These are phyloP conservation scores for Paspalum vaginatum DNA, from an alignment of 176 grass and related monocot genomes.

Conservation along the genomic window DNA sequence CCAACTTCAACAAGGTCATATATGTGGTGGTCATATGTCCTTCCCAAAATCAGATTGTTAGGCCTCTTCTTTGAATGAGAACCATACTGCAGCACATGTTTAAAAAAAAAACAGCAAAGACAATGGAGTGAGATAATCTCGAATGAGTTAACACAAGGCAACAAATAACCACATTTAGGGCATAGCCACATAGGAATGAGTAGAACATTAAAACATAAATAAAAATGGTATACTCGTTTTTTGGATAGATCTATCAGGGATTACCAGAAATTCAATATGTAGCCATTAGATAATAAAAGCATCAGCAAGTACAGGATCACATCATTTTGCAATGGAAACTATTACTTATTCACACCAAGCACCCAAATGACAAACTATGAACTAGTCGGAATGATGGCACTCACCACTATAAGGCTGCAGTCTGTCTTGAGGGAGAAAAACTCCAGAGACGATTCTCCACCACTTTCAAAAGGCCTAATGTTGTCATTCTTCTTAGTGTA, in stretches of 20 bases:
- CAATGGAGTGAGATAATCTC: conserved; percentile 3
- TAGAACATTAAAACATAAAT: background rate
- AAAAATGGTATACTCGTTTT: background rate
- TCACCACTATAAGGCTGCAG: conserved; percentile 92
- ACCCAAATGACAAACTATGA: background rate
- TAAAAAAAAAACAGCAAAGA: conserved; percentile 4
- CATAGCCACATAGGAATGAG: background rate
- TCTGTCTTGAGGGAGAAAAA: conserved; percentile 96
- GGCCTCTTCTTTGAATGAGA: conserved; percentile 98
- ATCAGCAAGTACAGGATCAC: no score
- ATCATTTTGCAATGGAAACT: background rate
- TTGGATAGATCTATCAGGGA: background rate
- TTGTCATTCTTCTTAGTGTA: conserved; percentile 89
- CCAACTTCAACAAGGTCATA: conserved; percentile 98
- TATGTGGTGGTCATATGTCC: conserved; percentile 92
- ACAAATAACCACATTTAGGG: background rate
- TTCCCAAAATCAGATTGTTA: conserved; percentile 83
- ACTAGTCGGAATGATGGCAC: background rate
- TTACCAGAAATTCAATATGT: background rate
- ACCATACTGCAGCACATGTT: conserved; percentile 62
- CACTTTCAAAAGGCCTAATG: conserved; percentile 92
- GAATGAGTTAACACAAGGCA: background rate
- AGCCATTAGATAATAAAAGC: background rate
- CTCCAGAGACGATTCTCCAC: conserved; percentile 83
- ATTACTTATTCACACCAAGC: background rate